Evolutionary conservation across 495 filamentous ascomycete genomes (phyloP), one percentile per base, ranked within the genome.

Genomic region (Podospora anserina): DNA sequence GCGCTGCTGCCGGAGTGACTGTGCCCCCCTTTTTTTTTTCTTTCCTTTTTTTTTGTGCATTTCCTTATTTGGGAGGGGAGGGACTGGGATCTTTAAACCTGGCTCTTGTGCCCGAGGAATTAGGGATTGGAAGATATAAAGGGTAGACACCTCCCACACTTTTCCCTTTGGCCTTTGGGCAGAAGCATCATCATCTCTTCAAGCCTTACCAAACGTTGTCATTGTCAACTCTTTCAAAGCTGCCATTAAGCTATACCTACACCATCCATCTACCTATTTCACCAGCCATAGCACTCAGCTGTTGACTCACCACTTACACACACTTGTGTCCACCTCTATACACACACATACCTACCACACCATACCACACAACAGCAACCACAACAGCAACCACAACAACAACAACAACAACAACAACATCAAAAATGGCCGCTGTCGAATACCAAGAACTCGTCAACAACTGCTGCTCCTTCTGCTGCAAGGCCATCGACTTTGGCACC

Each of bases 401-500:
- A 56, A 54, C 54, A 53, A 23, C 23, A 5, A 26, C 56, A 34
- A 61, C 19, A 60, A 54, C 64, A 23, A 60, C 69, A 27, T 15
- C 53, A 76, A 76, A 70, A 67, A 84, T 84, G 82, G 79, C 78
- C 74, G 77, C 80, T 77, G 76, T 78, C 68, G 82, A 82, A 69
- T 71, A 68, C 70, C 73, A 81, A 68, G 75, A 79, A 69, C 81
- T 82, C 66, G 82, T 84, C 77, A 76, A 83, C 77, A 68, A 81
- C 63, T 84, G 82, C 79, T 84, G 82, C 82, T 81, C 81, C 27
- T 84, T 81, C 68, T 84, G 82, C 79, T 84, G 82, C 80, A 83
- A 82, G 75, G 82, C 82, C 55, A 75, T 82, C 65, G 82, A 84
- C 75, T 84, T 82, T 49, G 82, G 82, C 70, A 84, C 82, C 54